Base-by-base conservation (phyloP, 208 protist genomes). In the Crithidia acanthocephali region DNA sequence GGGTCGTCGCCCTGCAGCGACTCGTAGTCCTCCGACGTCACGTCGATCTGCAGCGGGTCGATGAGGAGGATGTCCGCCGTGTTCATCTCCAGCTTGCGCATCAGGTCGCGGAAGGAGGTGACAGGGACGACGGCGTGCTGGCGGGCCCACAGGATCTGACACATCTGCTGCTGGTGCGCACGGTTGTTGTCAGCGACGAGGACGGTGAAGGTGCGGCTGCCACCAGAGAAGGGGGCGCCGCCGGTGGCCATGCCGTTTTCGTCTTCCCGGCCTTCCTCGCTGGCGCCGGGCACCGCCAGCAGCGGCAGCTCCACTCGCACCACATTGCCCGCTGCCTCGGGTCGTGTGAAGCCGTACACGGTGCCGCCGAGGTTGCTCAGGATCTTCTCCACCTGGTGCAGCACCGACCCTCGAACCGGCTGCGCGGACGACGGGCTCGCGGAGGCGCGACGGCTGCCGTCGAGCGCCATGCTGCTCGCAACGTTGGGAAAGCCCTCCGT, bases 111-210 rank as follows among this genome's bases (percentile, higher is more conserved):
- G 70, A 83, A 91, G 28, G 81, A 88, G n/a, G 79, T 83, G 22
- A 95, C 86, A 0, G 87, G 87, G n/a, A 95, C 81, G 37, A 96
- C 92, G 13, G 87, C 87, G 76, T 96, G 92, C 64, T 86, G 85
- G 11, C 92, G 80, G 0, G 89, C 74, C 87, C 92, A 96, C 57
- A 96, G 70, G 8, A 95, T 77, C 61, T 87, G 81, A 66, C 89
- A 95, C 18, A 96, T 72, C 47, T 72, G 63, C 62, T 87, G 82
- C 61, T 85, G 87, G 51, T 95, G 81, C 51, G 77, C 79, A 18
- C 79, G 79, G 72, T 93, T 80, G 68, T 70, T 81, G 33, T 94
- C 90, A 10, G 88, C 92, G 53, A 96, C 76, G 48, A 96, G 67
- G 2, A 92, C 87, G n/a, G 88, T 88, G 33, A 88, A 79, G 44